A percentile compares a stretch with the other conserved stretches of the same genome.
These are phyloP conservation scores for Pisolithus albus DNA, from an alignment of 768 basidiomycete genomes.

Conservation along the genomic window DNA sequence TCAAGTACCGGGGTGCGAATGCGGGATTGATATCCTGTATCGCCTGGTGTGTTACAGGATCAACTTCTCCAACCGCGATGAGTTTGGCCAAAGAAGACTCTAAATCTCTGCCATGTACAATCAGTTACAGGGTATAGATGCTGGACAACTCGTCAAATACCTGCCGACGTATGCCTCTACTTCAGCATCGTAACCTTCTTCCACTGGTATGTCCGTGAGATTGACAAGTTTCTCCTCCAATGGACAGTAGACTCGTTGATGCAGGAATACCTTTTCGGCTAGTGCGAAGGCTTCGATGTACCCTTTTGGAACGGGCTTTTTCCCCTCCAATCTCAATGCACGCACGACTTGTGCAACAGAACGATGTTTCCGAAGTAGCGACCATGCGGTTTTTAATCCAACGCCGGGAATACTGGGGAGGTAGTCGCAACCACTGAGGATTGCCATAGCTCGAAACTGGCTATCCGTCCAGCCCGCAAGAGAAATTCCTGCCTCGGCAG, in stretches of 20 bases:
- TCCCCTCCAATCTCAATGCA: slow-evolving; percentile 72
- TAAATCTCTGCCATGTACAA: slow-evolving; percentile 43
- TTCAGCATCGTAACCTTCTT: slow-evolving; percentile 47
- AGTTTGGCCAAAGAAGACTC: slow-evolving; percentile 56
- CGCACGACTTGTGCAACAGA: slow-evolving; percentile 80
- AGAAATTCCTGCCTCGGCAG: slow-evolving; percentile 53
- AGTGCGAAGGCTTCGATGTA: slow-evolving; percentile 71
- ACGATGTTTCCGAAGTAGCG: slow-evolving; percentile 75
- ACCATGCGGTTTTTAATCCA: slow-evolving; percentile 89
- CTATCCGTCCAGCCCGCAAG: slow-evolving; percentile 84
- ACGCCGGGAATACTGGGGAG: slow-evolving; percentile 85
- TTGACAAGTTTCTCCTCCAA: slow-evolving; percentile 55
- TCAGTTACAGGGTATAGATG: slow-evolving; percentile 8
- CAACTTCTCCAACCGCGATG: slow-evolving; percentile 61
- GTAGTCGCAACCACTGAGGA: slow-evolving; percentile 90
- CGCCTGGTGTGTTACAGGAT: slow-evolving; percentile 60
- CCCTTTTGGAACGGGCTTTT: slow-evolving; percentile 67
- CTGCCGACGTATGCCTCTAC: slow-evolving; percentile 67
- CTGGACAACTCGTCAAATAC: slow-evolving; percentile 29
- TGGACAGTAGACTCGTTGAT: slow-evolving; percentile 91
- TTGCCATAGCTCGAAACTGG: slow-evolving; percentile 91
- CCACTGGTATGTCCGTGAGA: slow-evolving; percentile 53
- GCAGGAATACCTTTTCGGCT: slow-evolving; percentile 88
- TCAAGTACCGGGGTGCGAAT: slow-evolving; percentile 50
- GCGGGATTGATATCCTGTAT: slow-evolving; percentile 76